Percentiles rank a stretch among this genome's conserved stretches.
Evolutionary conservation across 2,329 filamentous ascomycete genomes (phyloP).

Genomic region (Apiospora malaysiana): DNA sequence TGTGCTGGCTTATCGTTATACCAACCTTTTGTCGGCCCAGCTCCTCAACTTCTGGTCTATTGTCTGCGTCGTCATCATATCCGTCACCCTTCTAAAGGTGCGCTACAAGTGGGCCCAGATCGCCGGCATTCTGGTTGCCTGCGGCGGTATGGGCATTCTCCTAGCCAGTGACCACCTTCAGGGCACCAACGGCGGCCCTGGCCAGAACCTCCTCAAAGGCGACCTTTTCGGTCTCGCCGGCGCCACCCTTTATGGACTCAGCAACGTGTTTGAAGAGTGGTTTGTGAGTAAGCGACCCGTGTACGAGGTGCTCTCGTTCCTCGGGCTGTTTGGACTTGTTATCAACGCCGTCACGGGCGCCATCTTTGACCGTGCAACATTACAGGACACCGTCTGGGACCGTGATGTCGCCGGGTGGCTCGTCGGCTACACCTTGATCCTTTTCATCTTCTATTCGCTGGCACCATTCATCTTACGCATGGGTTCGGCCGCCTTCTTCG

Average conservation of each 20-base stretch:
- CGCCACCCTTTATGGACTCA: constrained; percentile 88
- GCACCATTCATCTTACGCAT: constrained; percentile 89
- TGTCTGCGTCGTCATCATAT: constrained; percentile 85
- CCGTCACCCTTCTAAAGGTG: constrained; percentile 81
- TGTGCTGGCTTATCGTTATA: constrained; percentile 90
- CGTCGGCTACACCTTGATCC: constrained; percentile 84
- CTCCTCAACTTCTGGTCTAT: constrained; percentile 99
- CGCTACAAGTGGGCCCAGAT: constrained; percentile 90
- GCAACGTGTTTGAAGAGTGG: constrained; percentile 94
- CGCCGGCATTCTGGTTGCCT: constrained; percentile 85
- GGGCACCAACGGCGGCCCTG: constrained; percentile 70
- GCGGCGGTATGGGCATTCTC: constrained; percentile 87
- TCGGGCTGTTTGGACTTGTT: constrained; percentile 84
- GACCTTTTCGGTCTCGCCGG: constrained; percentile 91
- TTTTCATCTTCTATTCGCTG: constrained; percentile 85
- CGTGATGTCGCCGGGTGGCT: constrained; percentile 78
- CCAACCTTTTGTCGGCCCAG: constrained; percentile 90
- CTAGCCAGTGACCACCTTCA: constrained; percentile 88
- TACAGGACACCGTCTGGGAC: constrained; percentile 70
- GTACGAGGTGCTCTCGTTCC: constrained; percentile 91
- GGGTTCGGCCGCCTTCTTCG: constrained; percentile 91
- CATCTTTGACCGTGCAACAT: constrained; percentile 85
- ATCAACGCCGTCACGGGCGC: constrained; percentile 91
- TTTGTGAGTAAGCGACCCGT: constrained; percentile 84
- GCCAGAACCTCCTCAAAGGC: constrained; percentile 80